Conservation (phyloP, 495 filamentous ascomycete genomes). For the Aspergillus panamensis region DNA sequence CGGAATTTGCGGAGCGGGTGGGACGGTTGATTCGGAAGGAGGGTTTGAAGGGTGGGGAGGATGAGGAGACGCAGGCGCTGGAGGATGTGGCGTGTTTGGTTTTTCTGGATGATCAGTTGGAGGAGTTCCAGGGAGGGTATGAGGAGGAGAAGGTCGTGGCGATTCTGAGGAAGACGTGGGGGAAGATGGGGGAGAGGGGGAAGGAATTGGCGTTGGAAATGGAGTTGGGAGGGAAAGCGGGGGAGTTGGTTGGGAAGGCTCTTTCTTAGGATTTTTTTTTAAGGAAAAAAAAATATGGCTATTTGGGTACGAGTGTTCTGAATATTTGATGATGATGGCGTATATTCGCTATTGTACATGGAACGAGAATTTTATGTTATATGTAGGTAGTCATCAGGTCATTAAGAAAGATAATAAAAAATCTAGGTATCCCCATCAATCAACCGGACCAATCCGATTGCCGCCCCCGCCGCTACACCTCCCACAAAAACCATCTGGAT, state of each 20-base stretch:
- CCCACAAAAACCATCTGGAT: conserved; percentile 65
- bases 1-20: conserved; percentile 50
- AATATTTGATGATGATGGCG: not conserved
- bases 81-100: conserved; percentile 86
- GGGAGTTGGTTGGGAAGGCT: conserved; percentile 60
- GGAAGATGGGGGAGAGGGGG: conserved; percentile 70
- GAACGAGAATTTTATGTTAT: not conserved
- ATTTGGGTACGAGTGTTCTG: not conserved
- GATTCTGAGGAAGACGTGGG: conserved; percentile 81
- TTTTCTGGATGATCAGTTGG: conserved; percentile 81
- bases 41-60: conserved; percentile 54
- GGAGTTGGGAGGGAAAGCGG: conserved; percentile 55
- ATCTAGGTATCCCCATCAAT: conserved; percentile 27
- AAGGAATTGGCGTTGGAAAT: conserved; percentile 64
- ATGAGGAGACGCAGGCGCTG: conserved; percentile 65
- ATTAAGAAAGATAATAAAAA: not conserved
- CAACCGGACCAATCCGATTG: conserved; percentile 56
- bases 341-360: too few species aligned
- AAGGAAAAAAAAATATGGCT: not conserved
- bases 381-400: not conserved
- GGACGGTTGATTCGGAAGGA: conserved; percentile 64
- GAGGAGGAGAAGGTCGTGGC: conserved; percentile 70
- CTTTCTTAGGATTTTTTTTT: conserved; percentile 25
- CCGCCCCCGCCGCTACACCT: conserved; percentile 61
- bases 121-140: conserved; percentile 62